A percentile compares a stretch with the other conserved stretches of the same genome.
Conservation (phyloP, 257 asterid species). For the Plectranthus barbatus region DNA sequence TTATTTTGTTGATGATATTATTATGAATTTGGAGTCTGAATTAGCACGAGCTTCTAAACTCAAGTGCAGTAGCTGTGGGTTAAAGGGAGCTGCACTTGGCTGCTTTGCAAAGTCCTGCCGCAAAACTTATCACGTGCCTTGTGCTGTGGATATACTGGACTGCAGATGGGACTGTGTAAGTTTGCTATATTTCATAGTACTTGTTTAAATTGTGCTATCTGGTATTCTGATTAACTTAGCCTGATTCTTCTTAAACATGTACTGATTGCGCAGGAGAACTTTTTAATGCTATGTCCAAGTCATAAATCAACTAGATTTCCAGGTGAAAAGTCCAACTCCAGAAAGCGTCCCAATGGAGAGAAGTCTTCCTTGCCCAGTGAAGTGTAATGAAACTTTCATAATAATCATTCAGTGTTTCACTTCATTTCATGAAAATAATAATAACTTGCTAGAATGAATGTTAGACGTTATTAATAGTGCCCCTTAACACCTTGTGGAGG, state of each 20-base stretch:
- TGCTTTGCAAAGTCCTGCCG: conserved; percentile 78
- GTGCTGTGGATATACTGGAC: conserved; percentile 55
- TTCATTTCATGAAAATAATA: too few relatives aligned
- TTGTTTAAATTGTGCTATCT: conserved; percentile 4
- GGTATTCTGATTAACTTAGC: neutral
- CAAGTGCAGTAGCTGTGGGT: conserved; percentile 80
- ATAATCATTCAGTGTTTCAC: neutral
- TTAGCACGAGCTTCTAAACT: conserved; percentile 85
- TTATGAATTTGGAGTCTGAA: conserved; percentile 75
- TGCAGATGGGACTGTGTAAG: conserved; percentile 94
- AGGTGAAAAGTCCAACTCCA: conserved; percentile 42
- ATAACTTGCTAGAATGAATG: neutral
- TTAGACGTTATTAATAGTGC: neutral
- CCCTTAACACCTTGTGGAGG: neutral
- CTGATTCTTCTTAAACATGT: conserved; percentile 4
- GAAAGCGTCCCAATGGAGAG: conserved; percentile 24
- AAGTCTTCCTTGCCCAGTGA: conserved; percentile 21
- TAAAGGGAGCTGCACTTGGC: conserved; percentile 95
- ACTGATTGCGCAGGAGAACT: conserved; percentile 41
- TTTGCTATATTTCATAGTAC: neutral
- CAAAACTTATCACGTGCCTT: conserved; percentile 80
- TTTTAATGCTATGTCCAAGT: conserved; percentile 68
- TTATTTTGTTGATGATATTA: conserved; percentile 52
- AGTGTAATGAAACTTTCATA: conserved; percentile 29
- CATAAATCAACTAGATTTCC: conserved; percentile 71